These are phyloP conservation scores for Xylaria bambusicola DNA, from an alignment of 495 filamentous ascomycete species.

Conservation along the genomic window DNA sequence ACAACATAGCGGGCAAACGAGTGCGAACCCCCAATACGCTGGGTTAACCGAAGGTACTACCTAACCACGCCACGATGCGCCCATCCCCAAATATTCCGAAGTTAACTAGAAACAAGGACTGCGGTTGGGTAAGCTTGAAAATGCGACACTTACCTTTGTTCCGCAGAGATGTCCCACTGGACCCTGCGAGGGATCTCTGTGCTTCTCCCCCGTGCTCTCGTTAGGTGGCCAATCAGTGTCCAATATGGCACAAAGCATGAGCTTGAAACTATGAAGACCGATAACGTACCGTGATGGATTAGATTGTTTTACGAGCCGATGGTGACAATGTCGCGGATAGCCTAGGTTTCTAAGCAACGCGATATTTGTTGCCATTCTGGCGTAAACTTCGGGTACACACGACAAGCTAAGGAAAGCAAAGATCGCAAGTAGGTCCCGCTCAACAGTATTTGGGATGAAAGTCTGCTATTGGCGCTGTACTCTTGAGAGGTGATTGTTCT, in stretches of 20 bases:
- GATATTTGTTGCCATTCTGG: too few species aligned
- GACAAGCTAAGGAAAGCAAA: too few species aligned
- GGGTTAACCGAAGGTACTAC: not conserved
- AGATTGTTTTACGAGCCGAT: not conserved
- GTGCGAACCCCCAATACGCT: not conserved
- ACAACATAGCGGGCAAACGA: too few species aligned
- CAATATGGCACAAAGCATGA: too few species aligned
- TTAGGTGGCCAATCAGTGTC: constrained; percentile 8
- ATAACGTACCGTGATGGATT: not conserved
- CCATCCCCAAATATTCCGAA: not conserved
- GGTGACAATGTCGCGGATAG: not conserved
- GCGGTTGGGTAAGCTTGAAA: not conserved
- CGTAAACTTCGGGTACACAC: too few species aligned
- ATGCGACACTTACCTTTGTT: not conserved
- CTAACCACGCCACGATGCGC: constrained; percentile 11
- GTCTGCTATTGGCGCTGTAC: too few species aligned
- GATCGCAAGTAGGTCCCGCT: too few species aligned
- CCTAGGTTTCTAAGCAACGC: too few species aligned
- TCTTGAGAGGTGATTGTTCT: too few species aligned
- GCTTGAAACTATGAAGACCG: too few species aligned
- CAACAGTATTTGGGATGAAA: too few species aligned
- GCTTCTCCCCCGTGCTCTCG: not conserved
- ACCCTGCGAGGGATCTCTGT: not conserved
- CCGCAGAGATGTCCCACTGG: not conserved
- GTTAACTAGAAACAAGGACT: not conserved